Percentiles rank a stretch among this genome's conserved stretches.
These are phyloP conservation scores for Amanita brunnescens DNA, from an alignment of 768 basidiomycete species.

Conservation along the genomic window DNA sequence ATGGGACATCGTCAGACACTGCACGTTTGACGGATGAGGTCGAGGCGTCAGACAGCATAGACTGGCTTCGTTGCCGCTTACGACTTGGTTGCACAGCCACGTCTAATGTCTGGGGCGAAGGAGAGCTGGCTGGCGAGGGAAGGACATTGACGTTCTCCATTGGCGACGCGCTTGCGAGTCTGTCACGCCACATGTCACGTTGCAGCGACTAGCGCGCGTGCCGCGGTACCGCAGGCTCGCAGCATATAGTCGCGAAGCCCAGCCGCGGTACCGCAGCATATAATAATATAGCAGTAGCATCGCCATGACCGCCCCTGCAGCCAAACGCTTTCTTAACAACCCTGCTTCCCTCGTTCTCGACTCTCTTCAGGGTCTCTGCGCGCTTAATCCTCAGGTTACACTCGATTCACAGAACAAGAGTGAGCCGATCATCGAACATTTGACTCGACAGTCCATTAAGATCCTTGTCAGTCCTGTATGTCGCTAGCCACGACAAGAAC, in stretches of 20 bases:
- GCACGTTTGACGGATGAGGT: conserved; percentile 75
- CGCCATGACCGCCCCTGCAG: conserved; percentile 17
- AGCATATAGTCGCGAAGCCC: too few species aligned
- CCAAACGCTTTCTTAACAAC: conserved; percentile 76
- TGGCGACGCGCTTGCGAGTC: neutral
- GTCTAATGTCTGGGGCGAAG: conserved; percentile 32
- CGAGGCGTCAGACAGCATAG: conserved; percentile 65
- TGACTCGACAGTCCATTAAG: conserved; percentile 11
- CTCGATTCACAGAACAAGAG: conserved; percentile 70
- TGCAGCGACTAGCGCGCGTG: too few species aligned
- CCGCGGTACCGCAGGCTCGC: too few species aligned
- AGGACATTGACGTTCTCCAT: conserved; percentile 13
- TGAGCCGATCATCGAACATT: conserved; percentile 18
- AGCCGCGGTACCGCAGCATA: too few species aligned
- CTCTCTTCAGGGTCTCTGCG: conserved; percentile 65
- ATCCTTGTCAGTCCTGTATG: conserved; percentile 48
- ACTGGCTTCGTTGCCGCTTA: conserved; percentile 68
- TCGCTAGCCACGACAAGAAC: conserved; percentile 44
- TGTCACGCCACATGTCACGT: neutral
- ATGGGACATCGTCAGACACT: conserved; percentile 54
- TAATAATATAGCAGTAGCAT: too few species aligned
- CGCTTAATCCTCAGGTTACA: conserved; percentile 60
- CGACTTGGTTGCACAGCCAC: conserved; percentile 34
- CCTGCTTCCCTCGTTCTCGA: conserved; percentile 67
- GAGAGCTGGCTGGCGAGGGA: conserved; percentile 38